Evolutionary conservation across 2,329 filamentous ascomycete genomes (phyloP), one percentile per base, ranked within the genome.

Genomic region (Aspergillus tubingensis): DNA sequence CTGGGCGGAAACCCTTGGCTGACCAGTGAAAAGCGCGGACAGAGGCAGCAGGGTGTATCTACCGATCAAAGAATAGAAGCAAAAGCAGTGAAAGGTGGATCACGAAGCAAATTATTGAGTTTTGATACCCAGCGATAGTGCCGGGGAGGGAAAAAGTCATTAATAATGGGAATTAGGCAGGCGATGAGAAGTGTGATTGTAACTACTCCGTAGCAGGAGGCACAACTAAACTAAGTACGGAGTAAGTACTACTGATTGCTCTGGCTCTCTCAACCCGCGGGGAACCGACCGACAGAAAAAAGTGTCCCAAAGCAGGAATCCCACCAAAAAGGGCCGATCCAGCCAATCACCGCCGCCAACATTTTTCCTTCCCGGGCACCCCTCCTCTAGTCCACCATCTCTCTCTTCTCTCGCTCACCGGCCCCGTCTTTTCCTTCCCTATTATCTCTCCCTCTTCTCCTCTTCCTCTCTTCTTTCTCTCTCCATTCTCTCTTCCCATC

Each of bases 301-400:
- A 51, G 55, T 11, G 50, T 43, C 32, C 44, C 38, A 50, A 50
- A 17, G 23, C n/a, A 27, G 47, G 47, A 49, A 27, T 49, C 44
- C 44, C 21, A 23, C 44, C 44, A 49, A 15, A 19, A 23, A 25
- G 25, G 15, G 15, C 47, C 23, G 15, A 11, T 19, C 47, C 50
- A 54, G 55, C 30, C n/a, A 56, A 48, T 23, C 63, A 65, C 67
- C 71, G 71, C 71, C 68, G 67, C 69, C 73, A 72, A 71, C 70
- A 75, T 75, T 75, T 36, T 75, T 75, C 69, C 69, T 64, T 70
- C 67, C 72, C 69, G 67, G 58, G 60, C 66, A 71, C 67, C 60
- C 62, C 58, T 32, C 54, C 38, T 44, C 39, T 47, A 59, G 52
- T 52, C 59, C 60, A 63, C 54, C 62, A 66, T 23, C 54, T 57